These are phyloP conservation scores for Plasmodium gaboni DNA, from an alignment of 169 alveolate genomes.

Conservation along the genomic window DNA sequence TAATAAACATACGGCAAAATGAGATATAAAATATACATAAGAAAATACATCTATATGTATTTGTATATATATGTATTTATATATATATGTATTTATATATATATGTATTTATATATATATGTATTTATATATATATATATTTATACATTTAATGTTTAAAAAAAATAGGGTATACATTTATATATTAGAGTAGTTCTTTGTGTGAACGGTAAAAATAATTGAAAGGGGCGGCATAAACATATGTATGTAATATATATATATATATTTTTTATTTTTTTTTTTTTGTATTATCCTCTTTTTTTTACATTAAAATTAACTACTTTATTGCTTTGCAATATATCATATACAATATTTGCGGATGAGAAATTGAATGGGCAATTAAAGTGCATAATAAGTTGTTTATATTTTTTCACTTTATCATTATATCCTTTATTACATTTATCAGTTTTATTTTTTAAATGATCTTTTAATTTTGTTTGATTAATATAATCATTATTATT, in stretches of 20 bases:
- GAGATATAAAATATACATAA: too few species aligned
- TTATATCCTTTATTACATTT: constrained; percentile 35
- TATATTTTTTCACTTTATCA: constrained; percentile 44
- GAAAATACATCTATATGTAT: too few species aligned
- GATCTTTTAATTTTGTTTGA: constrained; percentile 31
- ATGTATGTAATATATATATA: background rate
- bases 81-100: too few species aligned
- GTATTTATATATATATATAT: too few species aligned
- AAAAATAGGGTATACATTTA: too few species aligned
- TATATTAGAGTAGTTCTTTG: too few species aligned
- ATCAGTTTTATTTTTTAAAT: constrained; percentile 38
- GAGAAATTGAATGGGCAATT: constrained; percentile 55
- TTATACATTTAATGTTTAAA: too few species aligned
- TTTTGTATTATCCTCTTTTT: background rate
- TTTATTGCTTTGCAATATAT: constrained; percentile 28
- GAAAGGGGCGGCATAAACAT: background rate
- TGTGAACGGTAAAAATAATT: background rate
- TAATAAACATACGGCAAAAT: too few species aligned
- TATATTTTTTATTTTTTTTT: background rate
- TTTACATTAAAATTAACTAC: constrained; percentile 12
- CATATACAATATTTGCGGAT: constrained; percentile 42
- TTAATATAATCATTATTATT: constrained; percentile 22
- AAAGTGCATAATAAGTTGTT: constrained; percentile 37
- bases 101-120: too few species aligned
- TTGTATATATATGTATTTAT: too few species aligned